Evolutionary conservation across 768 basidiomycete genomes (phyloP).

Genomic region (Cubamyces lactineus): DNA sequence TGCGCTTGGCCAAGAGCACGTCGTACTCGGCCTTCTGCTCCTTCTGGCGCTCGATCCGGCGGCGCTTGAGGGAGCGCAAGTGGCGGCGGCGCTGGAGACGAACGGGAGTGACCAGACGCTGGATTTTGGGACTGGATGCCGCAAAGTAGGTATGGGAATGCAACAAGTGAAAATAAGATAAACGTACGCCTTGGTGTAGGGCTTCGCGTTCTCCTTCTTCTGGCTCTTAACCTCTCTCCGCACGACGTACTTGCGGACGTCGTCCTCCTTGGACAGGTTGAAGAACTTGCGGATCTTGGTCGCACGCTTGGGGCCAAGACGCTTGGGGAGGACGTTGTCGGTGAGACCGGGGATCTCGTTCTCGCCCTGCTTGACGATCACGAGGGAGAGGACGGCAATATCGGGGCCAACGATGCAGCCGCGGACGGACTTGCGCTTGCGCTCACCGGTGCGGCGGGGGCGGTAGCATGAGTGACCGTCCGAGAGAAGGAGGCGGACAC

Average conservation of each 20-base stretch:
- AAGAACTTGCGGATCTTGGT: constrained; percentile 98
- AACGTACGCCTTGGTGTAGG: constrained; percentile 95
- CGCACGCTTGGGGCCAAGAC: constrained; percentile 95
- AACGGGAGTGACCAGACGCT: constrained; percentile 92
- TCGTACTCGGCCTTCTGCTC: constrained; percentile 96
- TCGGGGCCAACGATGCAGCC: constrained; percentile 98
- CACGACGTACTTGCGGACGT: constrained; percentile 97
- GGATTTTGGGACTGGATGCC: constrained; percentile 85
- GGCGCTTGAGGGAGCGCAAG: constrained; percentile 84
- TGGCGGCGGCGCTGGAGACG: constrained; percentile 97
- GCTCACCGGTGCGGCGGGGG: constrained; percentile 87
- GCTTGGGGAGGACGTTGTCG: constrained; percentile 90
- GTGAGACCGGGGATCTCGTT: constrained; percentile 88
- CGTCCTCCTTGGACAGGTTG: constrained; percentile 96
- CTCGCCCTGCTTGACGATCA: constrained; percentile 97
- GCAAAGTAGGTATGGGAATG: not conserved
- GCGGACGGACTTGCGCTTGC: constrained; percentile 98
- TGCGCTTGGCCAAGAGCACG: constrained; percentile 80
- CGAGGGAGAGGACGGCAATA: constrained; percentile 90
- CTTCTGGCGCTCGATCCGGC: constrained; percentile 89
- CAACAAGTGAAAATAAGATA: not conserved
- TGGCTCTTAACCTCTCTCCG: constrained; percentile 84
- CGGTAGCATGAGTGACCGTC: constrained; percentile 99
- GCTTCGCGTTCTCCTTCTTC: constrained; percentile 91
- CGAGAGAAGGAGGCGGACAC: constrained; percentile 90